Evolutionary conservation across 768 basidiomycete species (phyloP), one percentile per base, ranked within the genome.

Genomic region (Hypholoma fasciculare): DNA sequence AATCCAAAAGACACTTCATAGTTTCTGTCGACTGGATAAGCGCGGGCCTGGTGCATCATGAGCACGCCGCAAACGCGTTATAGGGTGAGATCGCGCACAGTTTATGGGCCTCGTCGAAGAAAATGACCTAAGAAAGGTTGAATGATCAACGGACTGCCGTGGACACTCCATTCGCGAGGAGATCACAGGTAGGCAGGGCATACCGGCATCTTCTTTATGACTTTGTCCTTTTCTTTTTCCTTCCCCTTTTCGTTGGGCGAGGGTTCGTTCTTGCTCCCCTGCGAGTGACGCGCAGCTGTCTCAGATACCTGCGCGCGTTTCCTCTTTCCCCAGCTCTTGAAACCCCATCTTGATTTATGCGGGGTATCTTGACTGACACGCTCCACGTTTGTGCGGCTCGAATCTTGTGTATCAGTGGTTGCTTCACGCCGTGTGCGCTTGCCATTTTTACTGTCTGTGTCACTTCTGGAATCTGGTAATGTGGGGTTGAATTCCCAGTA

Each of bases 41-140:
- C 5, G 85, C 80, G 0, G 90, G 90, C 48, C 86, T 93, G 65
- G 13, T 34, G 16, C 20, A 13, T 36, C 8, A 38, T n/a, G 8
- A 26, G 34, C 20, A 12, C 49, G 56, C 60, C n/a, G 40, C 34
- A 48, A 17, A 34, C 38, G 23, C 27, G 26, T 12, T 51, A 27
- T 9, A 12, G 20, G 20, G 50, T 37, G 42, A 30, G 17, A 7
- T 13, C 30, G 61, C 85, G 37, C 69, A 91, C 87, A 93, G 72
- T 69, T 88, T 90, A 67, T 94, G 92, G 1, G 91, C 90, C 69
- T 94, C 92, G 61, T 94, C 92, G 59, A 94, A 84, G 68, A 94
- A 89, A 57, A 94, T 80, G 12, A 82, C 75, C 81, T 82, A 59
- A 20, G n/a, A 34, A 58, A 42, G 58, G 37, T 53, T 34, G 23